phyloP scores from a whole-genome alignment of 106 monocot species.

The Posidonia australis region DNA sequence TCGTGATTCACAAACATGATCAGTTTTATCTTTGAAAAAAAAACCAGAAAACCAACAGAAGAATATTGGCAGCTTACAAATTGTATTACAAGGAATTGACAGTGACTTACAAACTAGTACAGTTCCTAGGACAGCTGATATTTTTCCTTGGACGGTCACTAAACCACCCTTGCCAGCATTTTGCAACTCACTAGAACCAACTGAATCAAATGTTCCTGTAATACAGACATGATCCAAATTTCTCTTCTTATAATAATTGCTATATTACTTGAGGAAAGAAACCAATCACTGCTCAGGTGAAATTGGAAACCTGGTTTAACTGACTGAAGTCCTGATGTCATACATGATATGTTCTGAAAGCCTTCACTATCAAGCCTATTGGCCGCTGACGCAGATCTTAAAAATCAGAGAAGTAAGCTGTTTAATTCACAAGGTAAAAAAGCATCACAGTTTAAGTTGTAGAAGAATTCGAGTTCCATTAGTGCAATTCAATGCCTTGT shows the following conservation, averaged over 20 bases:
- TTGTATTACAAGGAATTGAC: not conserved
- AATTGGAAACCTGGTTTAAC: constrained; percentile 64
- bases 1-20: no score
- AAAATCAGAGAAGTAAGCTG: not conserved
- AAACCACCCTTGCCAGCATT: constrained; percentile 93
- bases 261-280: not conserved
- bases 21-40: no score
- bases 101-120: constrained; percentile 68
- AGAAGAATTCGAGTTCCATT: not conserved
- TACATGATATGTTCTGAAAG: constrained; percentile 59
- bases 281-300: not conserved
- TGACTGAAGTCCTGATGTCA: constrained; percentile 82
- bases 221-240: not conserved
- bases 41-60: no score
- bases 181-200: constrained; percentile 70
- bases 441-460: not conserved
- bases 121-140: constrained; percentile 86
- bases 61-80: no score
- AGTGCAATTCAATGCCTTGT: no score
- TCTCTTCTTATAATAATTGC: not conserved
- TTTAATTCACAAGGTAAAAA: not conserved
- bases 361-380: constrained; percentile 59
- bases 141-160: constrained; percentile 86
- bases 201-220: constrained; percentile 83
- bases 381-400: constrained; percentile 79